Evolutionary conservation across 1,284 basidiomycete species (phyloP).

Genomic region (Sporisorium exsertum): DNA sequence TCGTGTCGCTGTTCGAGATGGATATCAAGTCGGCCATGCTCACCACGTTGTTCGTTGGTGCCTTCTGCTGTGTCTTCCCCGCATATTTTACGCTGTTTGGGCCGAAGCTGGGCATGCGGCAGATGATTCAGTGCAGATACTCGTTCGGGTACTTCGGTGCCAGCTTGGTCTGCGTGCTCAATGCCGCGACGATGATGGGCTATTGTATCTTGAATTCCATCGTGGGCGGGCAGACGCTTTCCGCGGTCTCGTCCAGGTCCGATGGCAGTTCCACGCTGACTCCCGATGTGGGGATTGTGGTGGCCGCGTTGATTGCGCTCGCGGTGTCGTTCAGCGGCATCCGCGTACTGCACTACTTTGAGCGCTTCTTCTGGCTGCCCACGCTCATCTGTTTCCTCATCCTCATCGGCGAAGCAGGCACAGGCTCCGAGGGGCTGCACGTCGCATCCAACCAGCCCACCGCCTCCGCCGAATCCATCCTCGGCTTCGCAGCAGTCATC

Average conservation of each 20-base stretch:
- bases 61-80: constrained; percentile 66
- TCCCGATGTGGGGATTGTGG: constrained; percentile 82
- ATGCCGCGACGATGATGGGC: constrained; percentile 54
- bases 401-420: constrained; percentile 73
- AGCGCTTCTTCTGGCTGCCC: constrained; percentile 81
- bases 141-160: constrained; percentile 75
- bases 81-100: constrained; percentile 71
- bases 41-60: constrained; percentile 69
- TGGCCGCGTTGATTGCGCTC: constrained; percentile 82
- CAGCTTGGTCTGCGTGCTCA: constrained; percentile 73
- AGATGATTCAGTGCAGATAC: constrained; percentile 74
- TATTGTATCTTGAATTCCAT: constrained; percentile 76
- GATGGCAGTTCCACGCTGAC: constrained; percentile 56
- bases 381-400: constrained; percentile 78
- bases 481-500: constrained; percentile 75
- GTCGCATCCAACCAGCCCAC: constrained; percentile 73
- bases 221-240: constrained; percentile 71
- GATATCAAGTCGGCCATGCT: constrained; percentile 72
- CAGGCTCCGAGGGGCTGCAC: constrained; percentile 73
- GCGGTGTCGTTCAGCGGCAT: constrained; percentile 84
- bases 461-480: constrained; percentile 71
- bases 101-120: constrained; percentile 75
- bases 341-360: constrained; percentile 77
- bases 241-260: constrained; percentile 67
- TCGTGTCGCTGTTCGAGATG: constrained; percentile 74